phyloP scores from a whole-genome alignment of 148 eudicot genomes.

The Tetragonia tetragonoides region DNA sequence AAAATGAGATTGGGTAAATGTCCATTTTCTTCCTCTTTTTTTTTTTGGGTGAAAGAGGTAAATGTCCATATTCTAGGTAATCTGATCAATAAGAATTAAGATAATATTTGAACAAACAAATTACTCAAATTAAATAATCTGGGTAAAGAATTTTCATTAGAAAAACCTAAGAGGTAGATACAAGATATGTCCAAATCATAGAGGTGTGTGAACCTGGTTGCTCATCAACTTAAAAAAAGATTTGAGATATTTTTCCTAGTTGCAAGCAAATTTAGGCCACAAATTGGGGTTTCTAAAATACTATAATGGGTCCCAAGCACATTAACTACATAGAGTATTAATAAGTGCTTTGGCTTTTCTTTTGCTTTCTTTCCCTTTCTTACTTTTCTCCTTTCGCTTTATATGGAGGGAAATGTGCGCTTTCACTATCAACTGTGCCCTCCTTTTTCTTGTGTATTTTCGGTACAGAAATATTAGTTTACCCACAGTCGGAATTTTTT shows the following conservation, averaged over 20 bases:
- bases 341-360: constrained; percentile 30
- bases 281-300: constrained; percentile 13
- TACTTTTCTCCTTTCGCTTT: constrained; percentile 19
- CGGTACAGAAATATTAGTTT: not conserved
- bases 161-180: constrained; percentile 4
- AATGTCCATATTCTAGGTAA: no score
- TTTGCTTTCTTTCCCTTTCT: constrained; percentile 27
- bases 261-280: constrained; percentile 28
- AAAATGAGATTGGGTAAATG: no score
- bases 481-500: no score
- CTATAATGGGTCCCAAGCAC: constrained; percentile 26
- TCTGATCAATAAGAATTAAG: no score
- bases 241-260: constrained; percentile 23
- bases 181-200: constrained; percentile 16
- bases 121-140: no score
- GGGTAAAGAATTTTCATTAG: no score
- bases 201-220: constrained; percentile 16
- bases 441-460: constrained; percentile 12
- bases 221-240: constrained; percentile 22
- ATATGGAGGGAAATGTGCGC: constrained; percentile 22
- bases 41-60: no score
- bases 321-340: not conserved
- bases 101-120: no score
- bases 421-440: constrained; percentile 31
- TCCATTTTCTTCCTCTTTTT: no score